Conservation (phyloP, 768 basidiomycete species). For the Macrocybe gigantea region DNA sequence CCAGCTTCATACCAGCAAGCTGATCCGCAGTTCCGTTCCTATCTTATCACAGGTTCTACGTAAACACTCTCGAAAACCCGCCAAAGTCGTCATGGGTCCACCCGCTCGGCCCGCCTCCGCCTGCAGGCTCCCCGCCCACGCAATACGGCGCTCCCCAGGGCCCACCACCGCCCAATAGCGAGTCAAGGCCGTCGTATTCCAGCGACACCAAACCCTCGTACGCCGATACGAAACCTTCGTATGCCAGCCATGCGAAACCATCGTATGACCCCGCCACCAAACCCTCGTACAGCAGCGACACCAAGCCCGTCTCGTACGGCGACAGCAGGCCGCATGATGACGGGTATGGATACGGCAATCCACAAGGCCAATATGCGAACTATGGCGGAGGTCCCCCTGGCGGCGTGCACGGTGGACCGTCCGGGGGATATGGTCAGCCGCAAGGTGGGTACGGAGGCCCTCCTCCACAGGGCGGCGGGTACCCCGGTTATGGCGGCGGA, state of each 20-base stretch:
- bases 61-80: slow-evolving; percentile 57
- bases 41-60: slow-evolving; percentile 58
- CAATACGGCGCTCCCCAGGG: slow-evolving; percentile 34
- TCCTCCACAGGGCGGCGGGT: slow-evolving; percentile 15
- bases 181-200: slow-evolving; percentile 1
- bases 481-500: slow-evolving; percentile 13
- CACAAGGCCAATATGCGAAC: slow-evolving; percentile 19
- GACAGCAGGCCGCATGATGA: slow-evolving; percentile 9
- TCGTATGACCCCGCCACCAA: no score
- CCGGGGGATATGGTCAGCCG: slow-evolving; percentile 18
- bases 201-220: no score
- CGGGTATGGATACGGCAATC: slow-evolving; percentile 22
- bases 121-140: slow-evolving; percentile 25
- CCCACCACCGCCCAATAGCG: slow-evolving; percentile 39
- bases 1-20: no score
- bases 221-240: no score
- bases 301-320: neutral
- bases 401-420: slow-evolving; percentile 10
- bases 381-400: slow-evolving; percentile 14
- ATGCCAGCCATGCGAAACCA: no score
- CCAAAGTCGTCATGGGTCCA: slow-evolving; percentile 68
- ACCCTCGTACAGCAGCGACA: no score
- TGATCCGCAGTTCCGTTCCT: no score
- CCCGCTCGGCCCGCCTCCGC: slow-evolving; percentile 49
- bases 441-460: slow-evolving; percentile 18